Evolutionary conservation across 2,329 filamentous ascomycete species (phyloP).

Genomic region (Biscogniauxia sp.): DNA sequence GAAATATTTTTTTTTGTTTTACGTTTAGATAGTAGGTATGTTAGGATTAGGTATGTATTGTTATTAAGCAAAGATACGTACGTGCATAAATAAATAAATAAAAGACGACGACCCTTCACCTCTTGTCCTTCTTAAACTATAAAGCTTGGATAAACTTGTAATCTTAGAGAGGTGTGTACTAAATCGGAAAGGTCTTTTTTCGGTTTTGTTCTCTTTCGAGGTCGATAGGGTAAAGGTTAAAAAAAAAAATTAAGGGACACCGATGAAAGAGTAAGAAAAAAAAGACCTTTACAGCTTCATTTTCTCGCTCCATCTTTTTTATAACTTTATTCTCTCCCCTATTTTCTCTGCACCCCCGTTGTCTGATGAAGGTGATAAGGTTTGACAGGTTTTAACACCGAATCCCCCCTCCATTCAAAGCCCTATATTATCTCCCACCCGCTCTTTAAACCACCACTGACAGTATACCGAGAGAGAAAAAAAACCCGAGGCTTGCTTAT

Average conservation of each 20-base stretch:
- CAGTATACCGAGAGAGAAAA: not conserved
- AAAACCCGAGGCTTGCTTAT: constrained; percentile 33
- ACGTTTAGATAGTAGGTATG: not conserved
- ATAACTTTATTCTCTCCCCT: not conserved
- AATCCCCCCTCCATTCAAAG: not conserved
- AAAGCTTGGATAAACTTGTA: not conserved
- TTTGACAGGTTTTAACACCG: not conserved
- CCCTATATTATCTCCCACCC: not conserved
- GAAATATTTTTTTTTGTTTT: no score
- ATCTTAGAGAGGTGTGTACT: not conserved
- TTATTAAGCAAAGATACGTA: not conserved
- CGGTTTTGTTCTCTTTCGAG: not conserved
- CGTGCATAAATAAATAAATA: not conserved
- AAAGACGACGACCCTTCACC: not conserved
- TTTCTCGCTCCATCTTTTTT: not conserved
- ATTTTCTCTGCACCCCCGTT: not conserved
- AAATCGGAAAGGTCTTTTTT: not conserved
- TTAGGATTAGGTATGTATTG: not conserved
- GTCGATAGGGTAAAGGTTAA: not conserved
- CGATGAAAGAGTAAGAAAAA: not conserved
- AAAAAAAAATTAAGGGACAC: not conserved
- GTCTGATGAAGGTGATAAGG: not conserved
- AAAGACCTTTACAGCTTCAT: not conserved
- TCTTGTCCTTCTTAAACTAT: not conserved
- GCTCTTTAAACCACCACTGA: not conserved